Evolutionary conservation across 441 rosid genomes (phyloP), one percentile per base, ranked within the genome.

Genomic region (Populus hybrid): DNA sequence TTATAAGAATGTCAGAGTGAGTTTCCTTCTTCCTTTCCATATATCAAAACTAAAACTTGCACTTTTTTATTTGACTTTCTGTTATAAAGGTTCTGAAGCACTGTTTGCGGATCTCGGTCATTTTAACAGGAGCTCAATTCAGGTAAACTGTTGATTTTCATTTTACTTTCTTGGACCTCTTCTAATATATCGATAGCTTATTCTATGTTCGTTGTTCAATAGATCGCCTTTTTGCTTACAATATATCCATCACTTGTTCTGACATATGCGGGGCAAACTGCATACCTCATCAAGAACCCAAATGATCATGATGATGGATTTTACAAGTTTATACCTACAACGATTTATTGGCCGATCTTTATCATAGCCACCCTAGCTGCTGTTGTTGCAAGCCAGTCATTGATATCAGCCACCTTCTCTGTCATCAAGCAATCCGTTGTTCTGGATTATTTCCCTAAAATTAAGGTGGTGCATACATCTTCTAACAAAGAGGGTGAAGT

Each of bases 101-200:
- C 42, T 91, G 80, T 91, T 86, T 81, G 95, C 95, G 34, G 93
- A 89, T 82, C 93, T 91, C 64, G 95, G 93, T 78, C 95, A 91
- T 86, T 91, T 91, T 74, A 89, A 85, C 83, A 77, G 80, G 78
- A 77, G 84, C n/a, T 91, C 95, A 46, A 89, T 89, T 84, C 90
- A 86, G 91, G 95, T 88, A 68, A 72, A 46, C 69, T 14, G 7
- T 70, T 57, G 61, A 7, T 36, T 35, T 68, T 10, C 20, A 10
- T 12, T 28, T 36, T n/a, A 34, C 16, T 69, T 54, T 76, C 50
- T 59, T 36, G 74, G 21, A 9, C 70, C 73, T 35, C n/a, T 42
- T 24, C 54, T 36, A 38, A 1, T 4, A 18, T 38, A 63, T 73
- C 23, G 5, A 46, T 72, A 73, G 64, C 66, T 76, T 73, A 65